These are phyloP conservation scores for Chytridiales sp. DNA, from an alignment of 371 early-diverging fungal species.

Conservation along the genomic window DNA sequence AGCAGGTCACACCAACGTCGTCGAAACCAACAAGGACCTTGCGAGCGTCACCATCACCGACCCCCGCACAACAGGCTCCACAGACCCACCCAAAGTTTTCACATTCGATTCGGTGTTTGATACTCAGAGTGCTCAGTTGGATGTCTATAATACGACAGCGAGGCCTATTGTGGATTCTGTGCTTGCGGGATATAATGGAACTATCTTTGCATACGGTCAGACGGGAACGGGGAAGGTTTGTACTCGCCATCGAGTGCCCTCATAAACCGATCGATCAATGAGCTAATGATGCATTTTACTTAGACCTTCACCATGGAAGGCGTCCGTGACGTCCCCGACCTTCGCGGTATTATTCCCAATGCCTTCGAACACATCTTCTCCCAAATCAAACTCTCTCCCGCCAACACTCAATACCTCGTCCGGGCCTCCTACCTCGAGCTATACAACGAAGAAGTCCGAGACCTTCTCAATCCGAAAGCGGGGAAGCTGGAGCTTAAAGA, in stretches of 20 bases:
- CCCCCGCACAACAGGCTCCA: conserved; percentile 30
- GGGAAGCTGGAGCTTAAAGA: conserved; percentile 54
- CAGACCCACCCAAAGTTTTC: conserved; percentile 51
- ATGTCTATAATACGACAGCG: conserved; percentile 60
- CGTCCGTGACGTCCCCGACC: conserved; percentile 41
- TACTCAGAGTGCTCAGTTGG: conserved; percentile 42
- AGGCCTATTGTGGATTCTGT: conserved; percentile 70
- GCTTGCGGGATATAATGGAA: conserved; percentile 80
- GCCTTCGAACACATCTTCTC: conserved; percentile 81
- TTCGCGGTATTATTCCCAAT: conserved; percentile 89
- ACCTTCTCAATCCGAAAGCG: conserved; percentile 66
- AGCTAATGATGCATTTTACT: not conserved
- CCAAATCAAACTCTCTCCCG: conserved; percentile 37
- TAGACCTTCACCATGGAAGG: conserved; percentile 63
- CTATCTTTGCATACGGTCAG: conserved; percentile 80
- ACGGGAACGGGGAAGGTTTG: conserved; percentile 54
- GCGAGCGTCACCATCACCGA: conserved; percentile 47
- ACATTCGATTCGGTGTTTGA: conserved; percentile 61
- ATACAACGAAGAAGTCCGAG: conserved; percentile 97
- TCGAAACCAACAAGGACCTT: conserved; percentile 43
- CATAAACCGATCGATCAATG: conserved; percentile 3
- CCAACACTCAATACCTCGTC: conserved; percentile 47
- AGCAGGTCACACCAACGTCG: conserved; percentile 51
- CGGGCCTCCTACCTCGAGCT: conserved; percentile 80
- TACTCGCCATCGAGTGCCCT: not conserved